A percentile compares a stretch with the other conserved stretches of the same genome.
Evolutionary conservation across 257 asterid species (phyloP).

Genomic region (Solanum clarkiae): DNA sequence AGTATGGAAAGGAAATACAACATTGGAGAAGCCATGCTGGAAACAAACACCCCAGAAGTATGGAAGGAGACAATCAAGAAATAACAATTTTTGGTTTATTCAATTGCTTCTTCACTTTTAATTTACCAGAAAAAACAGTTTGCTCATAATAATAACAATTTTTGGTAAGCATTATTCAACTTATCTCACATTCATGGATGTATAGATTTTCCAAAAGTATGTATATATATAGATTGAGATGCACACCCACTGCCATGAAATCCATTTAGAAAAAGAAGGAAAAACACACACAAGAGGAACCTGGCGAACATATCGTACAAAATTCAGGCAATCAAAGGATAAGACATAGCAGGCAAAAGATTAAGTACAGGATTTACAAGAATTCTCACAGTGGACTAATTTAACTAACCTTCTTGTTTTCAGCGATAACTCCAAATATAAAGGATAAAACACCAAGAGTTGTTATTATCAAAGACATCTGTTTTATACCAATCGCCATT

Average conservation of each 20-base stretch:
- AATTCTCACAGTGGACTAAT: background rate
- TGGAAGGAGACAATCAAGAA: background rate
- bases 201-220: background rate
- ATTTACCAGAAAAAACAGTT: background rate
- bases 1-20: background rate
- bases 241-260: background rate
- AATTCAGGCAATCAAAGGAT: background rate
- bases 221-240: background rate
- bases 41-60: background rate
- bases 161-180: background rate
- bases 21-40: background rate
- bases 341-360: background rate
- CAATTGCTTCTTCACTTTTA: background rate
- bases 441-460: slow-evolving; percentile 44
- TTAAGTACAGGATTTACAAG: background rate
- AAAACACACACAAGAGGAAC: background rate
- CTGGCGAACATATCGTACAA: background rate
- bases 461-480: slow-evolving; percentile 39
- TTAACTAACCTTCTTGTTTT: slow-evolving; percentile 11
- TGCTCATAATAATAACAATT: background rate
- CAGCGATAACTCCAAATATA: slow-evolving; percentile 48
- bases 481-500: slow-evolving; percentile 48
- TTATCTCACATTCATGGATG: background rate
- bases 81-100: background rate
- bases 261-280: background rate